Evolutionary conservation across 1,139 yeast genomes (phyloP).

Genomic region (Taphrina confusa): DNA sequence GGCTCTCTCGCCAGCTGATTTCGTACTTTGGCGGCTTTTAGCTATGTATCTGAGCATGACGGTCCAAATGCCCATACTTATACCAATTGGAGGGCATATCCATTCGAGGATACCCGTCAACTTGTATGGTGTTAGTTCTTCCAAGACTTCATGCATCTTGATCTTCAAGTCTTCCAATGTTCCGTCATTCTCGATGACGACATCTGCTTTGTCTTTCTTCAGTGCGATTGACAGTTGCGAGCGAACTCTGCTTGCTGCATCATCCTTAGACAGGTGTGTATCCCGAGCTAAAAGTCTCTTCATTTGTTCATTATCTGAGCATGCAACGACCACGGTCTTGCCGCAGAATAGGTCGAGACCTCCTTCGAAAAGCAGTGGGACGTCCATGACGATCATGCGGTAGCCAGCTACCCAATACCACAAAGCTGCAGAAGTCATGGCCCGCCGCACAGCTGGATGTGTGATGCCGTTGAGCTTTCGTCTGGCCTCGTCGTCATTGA

Average conservation of each 20-base stretch:
- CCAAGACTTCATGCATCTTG: slow-evolving; percentile 28
- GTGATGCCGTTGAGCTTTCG: slow-evolving; percentile 68
- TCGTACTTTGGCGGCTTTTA: too few species aligned
- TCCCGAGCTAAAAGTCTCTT: slow-evolving; percentile 67
- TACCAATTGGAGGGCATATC: slow-evolving; percentile 27
- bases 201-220: slow-evolving; percentile 63
- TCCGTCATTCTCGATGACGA: slow-evolving; percentile 65
- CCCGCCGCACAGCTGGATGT: slow-evolving; percentile 83
- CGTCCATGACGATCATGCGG: slow-evolving; percentile 67
- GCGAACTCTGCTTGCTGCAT: slow-evolving; percentile 68
- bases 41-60: not conserved
- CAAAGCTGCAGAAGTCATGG: slow-evolving; percentile 61
- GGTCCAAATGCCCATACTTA: slow-evolving; percentile 26
- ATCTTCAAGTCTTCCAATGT: slow-evolving; percentile 48
- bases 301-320: slow-evolving; percentile 61
- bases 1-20: not conserved
- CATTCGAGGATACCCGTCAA: slow-evolving; percentile 34
- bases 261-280: slow-evolving; percentile 59
- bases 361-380: slow-evolving; percentile 85
- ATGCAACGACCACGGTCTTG: slow-evolving; percentile 64
- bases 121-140: slow-evolving; percentile 34
- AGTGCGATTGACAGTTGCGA: slow-evolving; percentile 72
- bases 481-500: slow-evolving; percentile 60
- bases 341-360: slow-evolving; percentile 74
- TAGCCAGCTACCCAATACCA: slow-evolving; percentile 56